Evolutionary conservation across 371 early-diverging fungal species (phyloP).

Genomic region (Mucor indicus): DNA sequence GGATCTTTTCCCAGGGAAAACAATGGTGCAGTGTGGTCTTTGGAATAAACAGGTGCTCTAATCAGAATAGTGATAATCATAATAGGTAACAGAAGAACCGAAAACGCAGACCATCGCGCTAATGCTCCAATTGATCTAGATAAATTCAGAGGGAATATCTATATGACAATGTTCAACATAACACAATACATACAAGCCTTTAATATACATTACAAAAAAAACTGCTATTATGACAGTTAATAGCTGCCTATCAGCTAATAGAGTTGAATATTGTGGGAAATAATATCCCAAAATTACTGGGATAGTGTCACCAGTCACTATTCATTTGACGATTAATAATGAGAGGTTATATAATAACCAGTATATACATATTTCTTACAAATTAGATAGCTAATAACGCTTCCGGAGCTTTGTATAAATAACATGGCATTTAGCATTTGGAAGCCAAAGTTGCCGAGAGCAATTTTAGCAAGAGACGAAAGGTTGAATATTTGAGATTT

Average conservation of each 20-base stretch:
- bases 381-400: slow-evolving; percentile 51
- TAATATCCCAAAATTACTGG: slow-evolving; percentile 47
- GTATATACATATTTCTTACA: slow-evolving; percentile 31
- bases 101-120: slow-evolving; percentile 46
- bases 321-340: neutral
- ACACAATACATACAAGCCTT: neutral
- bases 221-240: slow-evolving; percentile 42
- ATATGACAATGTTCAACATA: neutral
- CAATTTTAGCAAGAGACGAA: slow-evolving; percentile 45
- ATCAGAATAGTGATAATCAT: slow-evolving; percentile 50
- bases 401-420: slow-evolving; percentile 50
- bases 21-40: slow-evolving; percentile 46
- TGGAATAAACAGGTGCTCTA: slow-evolving; percentile 48
- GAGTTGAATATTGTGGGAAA: slow-evolving; percentile 29
- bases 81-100: slow-evolving; percentile 52
- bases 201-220: slow-evolving; percentile 29
- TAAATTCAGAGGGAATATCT: slow-evolving; percentile 53
- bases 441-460: slow-evolving; percentile 50
- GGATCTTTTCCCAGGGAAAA: slow-evolving; percentile 46
- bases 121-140: slow-evolving; percentile 58
- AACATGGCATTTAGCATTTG: slow-evolving; percentile 47
- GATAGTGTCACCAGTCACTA: slow-evolving; percentile 58
- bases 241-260: slow-evolving; percentile 32
- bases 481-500: slow-evolving; percentile 42
- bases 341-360: too few relatives aligned